A percentile compares a stretch with the other conserved stretches of the same genome.
Conservation (phyloP, 2,329 filamentous ascomycete species). For the Stemphylium beticola region DNA sequence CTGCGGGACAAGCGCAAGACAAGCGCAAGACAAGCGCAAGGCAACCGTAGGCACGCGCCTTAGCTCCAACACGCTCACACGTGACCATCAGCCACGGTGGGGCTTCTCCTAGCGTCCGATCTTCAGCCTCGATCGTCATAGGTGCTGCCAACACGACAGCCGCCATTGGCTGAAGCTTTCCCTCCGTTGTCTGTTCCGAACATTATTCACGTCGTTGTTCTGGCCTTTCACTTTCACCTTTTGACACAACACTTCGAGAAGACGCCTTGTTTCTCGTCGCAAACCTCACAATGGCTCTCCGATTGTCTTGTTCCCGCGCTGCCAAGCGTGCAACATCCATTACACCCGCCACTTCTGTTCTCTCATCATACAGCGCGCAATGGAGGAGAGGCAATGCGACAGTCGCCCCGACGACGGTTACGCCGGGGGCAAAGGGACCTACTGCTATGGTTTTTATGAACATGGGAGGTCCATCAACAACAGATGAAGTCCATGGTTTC, state of each 20-base stretch:
- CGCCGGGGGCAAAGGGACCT: slow-evolving; percentile 73
- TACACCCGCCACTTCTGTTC: slow-evolving; percentile 34
- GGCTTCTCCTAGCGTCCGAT: slow-evolving; percentile 21
- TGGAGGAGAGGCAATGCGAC: slow-evolving; percentile 48
- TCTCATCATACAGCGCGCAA: slow-evolving; percentile 42
- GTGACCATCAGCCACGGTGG: slow-evolving; percentile 13
- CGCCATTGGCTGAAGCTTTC: slow-evolving; percentile 36
- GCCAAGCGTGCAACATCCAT: slow-evolving; percentile 41
- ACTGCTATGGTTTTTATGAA: slow-evolving; percentile 99
- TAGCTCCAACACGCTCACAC: slow-evolving; percentile 30
- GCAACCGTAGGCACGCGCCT: slow-evolving; percentile 32
- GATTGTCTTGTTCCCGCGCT: slow-evolving; percentile 41
- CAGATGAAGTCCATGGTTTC: slow-evolving; percentile 86
- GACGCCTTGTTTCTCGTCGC: slow-evolving; percentile 25
- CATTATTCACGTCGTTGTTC: slow-evolving; percentile 32
- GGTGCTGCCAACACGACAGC: slow-evolving; percentile 16
- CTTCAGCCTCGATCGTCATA: slow-evolving; percentile 34
- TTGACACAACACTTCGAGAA: not conserved
- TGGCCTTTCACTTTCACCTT: slow-evolving; percentile 22
- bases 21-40: slow-evolving; percentile 26
- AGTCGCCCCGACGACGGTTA: slow-evolving; percentile 78
- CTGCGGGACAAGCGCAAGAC: slow-evolving; percentile 23
- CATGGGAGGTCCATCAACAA: slow-evolving; percentile 94
- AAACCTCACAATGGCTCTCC: slow-evolving; percentile 48
- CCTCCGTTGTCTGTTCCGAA: slow-evolving; percentile 18